Percentiles rank a stretch among this genome's conserved stretches.
phyloP scores from a whole-genome alignment of 768 basidiomycete species.

The Dacryopinax spathularia region DNA sequence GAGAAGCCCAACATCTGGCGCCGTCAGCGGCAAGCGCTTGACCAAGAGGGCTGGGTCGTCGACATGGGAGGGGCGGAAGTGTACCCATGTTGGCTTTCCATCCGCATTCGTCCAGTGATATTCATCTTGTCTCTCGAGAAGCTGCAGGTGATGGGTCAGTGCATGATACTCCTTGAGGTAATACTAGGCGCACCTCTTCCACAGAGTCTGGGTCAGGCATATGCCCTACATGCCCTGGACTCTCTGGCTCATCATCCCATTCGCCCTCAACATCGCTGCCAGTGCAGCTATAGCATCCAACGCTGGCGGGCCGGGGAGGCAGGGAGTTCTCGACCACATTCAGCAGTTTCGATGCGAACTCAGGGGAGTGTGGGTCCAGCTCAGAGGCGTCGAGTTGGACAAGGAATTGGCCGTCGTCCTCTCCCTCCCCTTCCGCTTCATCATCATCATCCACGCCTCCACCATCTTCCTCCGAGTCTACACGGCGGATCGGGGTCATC shows the following conservation, averaged over 20 bases:
- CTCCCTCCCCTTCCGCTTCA: not conserved
- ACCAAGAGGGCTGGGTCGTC: not conserved
- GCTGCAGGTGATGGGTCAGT: not conserved
- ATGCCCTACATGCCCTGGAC: slow-evolving; percentile 1
- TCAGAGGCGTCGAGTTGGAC: not conserved
- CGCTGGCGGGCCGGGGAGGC: not conserved
- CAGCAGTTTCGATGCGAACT: not conserved
- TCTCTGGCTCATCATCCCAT: not conserved
- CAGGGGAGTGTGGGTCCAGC: not conserved
- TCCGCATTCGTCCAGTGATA: not conserved
- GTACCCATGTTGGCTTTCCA: not conserved
- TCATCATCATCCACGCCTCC: not conserved
- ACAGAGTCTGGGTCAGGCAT: not conserved
- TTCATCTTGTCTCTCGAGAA: not conserved
- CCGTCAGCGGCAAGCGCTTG: not conserved
- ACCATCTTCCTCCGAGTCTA: not conserved
- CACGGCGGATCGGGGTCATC: not conserved
- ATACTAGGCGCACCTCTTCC: not conserved
- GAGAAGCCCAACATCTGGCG: not conserved
- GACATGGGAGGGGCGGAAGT: not conserved
- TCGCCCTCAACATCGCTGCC: not conserved
- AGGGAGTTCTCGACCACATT: not conserved
- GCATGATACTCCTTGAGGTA: not conserved
- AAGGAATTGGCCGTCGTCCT: not conserved
- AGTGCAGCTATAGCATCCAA: not conserved